Conservation (phyloP, 2,329 filamentous ascomycete species). For the Colletotrichum camelliae region DNA sequence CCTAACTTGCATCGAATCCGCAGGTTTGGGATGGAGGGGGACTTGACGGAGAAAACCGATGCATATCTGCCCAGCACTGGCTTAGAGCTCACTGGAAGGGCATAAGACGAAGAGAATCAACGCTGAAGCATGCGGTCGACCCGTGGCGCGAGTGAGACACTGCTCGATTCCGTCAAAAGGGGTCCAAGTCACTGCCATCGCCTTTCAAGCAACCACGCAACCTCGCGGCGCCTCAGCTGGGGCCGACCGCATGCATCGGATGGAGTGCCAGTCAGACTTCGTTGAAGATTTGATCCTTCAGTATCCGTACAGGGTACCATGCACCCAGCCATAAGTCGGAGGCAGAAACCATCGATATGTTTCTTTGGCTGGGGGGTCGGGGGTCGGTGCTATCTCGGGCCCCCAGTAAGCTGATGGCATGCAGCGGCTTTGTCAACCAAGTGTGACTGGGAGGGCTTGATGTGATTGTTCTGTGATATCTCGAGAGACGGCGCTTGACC, state of each 20-base stretch:
- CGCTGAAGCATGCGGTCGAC: background rate
- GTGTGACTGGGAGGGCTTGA: background rate
- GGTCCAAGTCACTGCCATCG: background rate
- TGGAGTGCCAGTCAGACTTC: background rate
- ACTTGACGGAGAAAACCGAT: background rate
- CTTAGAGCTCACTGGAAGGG: background rate
- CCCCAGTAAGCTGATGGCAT: constrained; percentile 1
- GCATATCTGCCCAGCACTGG: background rate
- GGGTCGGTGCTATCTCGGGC: background rate
- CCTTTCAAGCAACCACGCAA: background rate
- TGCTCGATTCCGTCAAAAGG: background rate
- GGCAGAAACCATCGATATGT: background rate
- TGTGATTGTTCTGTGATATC: background rate
- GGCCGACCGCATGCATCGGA: background rate
- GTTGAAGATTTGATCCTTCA: background rate
- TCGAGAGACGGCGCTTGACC: background rate
- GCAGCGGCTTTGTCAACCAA: background rate
- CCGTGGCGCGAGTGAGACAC: background rate
- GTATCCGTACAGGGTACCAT: background rate
- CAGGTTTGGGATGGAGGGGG: background rate
- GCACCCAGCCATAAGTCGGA: background rate
- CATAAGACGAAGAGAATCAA: background rate
- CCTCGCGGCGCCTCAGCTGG: background rate
- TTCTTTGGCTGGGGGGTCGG: background rate
- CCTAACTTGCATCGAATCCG: background rate